Percentiles rank a stretch among this genome's conserved stretches.
phyloP scores from a whole-genome alignment of 2,329 filamentous ascomycete species.

The Monosporascus sp. region DNA sequence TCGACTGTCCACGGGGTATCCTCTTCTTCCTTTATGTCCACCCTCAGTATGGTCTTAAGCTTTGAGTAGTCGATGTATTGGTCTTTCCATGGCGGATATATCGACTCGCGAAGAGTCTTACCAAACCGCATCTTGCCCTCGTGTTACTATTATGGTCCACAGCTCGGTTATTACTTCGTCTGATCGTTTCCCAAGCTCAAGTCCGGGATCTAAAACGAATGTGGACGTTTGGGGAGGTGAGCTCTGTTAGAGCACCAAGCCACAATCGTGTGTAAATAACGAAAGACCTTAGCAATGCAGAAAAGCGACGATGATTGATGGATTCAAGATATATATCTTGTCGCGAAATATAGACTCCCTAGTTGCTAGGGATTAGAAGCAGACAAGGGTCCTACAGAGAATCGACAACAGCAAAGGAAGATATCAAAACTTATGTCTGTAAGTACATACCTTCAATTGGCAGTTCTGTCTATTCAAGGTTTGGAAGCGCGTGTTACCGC shows the following conservation, averaged over 20 bases:
- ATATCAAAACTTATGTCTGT: background rate
- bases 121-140: conserved; percentile 77
- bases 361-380: too few species aligned
- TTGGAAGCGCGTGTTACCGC: too few species aligned
- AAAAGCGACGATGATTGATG: background rate
- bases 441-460: background rate
- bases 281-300: background rate
- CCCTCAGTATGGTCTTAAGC: conserved; percentile 83
- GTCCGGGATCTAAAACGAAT: background rate
- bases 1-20: conserved; percentile 80
- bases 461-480: background rate
- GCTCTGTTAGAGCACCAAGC: too few species aligned
- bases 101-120: conserved; percentile 72
- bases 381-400: too few species aligned
- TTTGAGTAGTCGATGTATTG: conserved; percentile 95
- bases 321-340: too few species aligned
- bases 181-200: too few species aligned
- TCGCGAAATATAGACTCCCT: too few species aligned
- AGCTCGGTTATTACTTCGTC: too few species aligned
- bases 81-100: conserved; percentile 84
- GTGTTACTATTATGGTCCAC: too few species aligned
- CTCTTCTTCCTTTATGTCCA: conserved; percentile 60
- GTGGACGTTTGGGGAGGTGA: background rate
- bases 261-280: too few species aligned
- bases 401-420: background rate